Percentiles rank a stretch among this genome's conserved stretches.
These are phyloP conservation scores for Geoglossum glabrum DNA, from an alignment of 495 filamentous ascomycete genomes.

Conservation along the genomic window DNA sequence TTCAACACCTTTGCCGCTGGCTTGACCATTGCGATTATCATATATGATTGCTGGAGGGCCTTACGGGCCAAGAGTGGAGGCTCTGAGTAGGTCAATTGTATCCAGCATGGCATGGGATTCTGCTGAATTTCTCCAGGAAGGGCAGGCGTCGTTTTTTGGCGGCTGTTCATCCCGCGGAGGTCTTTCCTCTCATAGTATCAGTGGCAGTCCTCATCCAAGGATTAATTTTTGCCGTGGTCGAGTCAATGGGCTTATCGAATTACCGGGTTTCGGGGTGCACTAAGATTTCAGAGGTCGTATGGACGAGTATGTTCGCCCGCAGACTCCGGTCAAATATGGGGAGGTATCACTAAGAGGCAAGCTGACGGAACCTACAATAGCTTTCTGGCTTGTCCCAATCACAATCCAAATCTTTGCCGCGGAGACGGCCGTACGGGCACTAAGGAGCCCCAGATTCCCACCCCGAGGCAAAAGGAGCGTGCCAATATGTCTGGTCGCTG, in stretches of 20 bases:
- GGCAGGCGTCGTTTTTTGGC: constrained; percentile 6
- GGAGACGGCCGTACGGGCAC: constrained; percentile 17
- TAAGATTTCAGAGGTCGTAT: constrained; percentile 16
- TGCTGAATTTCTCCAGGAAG: neutral
- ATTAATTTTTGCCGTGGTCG: constrained; percentile 15
- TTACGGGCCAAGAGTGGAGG: constrained; percentile 11
- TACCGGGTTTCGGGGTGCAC: constrained; percentile 12
- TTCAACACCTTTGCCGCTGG: constrained; percentile 15
- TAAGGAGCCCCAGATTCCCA: constrained; percentile 15
- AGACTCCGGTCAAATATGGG: neutral
- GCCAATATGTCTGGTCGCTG: constrained; percentile 12
- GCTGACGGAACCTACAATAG: constrained; percentile 7
- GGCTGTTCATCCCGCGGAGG: constrained; percentile 19
- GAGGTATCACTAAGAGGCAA: neutral
- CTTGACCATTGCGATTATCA: constrained; percentile 12
- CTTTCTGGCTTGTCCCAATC: constrained; percentile 19
- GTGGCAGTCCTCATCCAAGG: constrained; percentile 20
- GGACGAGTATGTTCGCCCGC: constrained; percentile 15
- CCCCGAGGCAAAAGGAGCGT: constrained; percentile 14
- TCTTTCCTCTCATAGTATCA: constrained; percentile 18
- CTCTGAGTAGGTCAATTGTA: constrained; percentile 10
- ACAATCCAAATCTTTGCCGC: constrained; percentile 19
- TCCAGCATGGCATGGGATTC: neutral
- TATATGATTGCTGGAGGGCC: constrained; percentile 14
- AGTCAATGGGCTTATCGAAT: constrained; percentile 10